Evolutionary conservation across 1,284 basidiomycete genomes (phyloP), one percentile per base, ranked within the genome.

Genomic region (Entoloma clypeatum): DNA sequence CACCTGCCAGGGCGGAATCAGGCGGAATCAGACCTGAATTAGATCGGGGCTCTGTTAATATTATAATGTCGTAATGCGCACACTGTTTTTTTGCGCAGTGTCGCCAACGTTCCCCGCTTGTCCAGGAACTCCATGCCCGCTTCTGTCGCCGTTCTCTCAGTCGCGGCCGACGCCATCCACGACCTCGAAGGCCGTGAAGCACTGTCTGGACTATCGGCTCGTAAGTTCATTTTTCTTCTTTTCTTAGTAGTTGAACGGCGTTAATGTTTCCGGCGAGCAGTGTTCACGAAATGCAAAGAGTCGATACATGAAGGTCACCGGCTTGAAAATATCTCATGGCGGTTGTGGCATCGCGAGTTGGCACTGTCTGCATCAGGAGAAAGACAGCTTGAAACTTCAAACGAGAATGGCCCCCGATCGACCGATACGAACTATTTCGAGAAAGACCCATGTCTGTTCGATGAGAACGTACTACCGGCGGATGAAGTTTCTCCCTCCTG

Each of bases 301-400:
- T 81, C 79, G 3, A 64, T 92, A 7, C 75, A 84, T 55, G 81
- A 90, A 49, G 90, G 90, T 9, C 72, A 70, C 17, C 69, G 90
- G 22, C 72, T 91, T 19, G 89, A 92, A 64, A 92, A 92, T 57
- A 80, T 92, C 42, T 82, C 84, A 5, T 92, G 89, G 90, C 69
- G 89, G 37, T 65, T 92, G 9, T 91, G 87, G 88, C 77, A 86
- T 58, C 77, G 80, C 48, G 79, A 87, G 52, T 68, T 81, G 50
- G 41, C 47, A 11, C 30, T 37, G 8, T 10, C 21, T 23, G 23
- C 23, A 10, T 11, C 13, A 23, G 18, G 44, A 43, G 31, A n/a
- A 41, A 47, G 23, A 33, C 39, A 10, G 4, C 34, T 14, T 39
- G 27, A n/a, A n/a, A n/a, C n/a, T n/a, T n/a, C n/a, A n/a, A n/a